These are phyloP conservation scores for Guillardia theta DNA, from an alignment of 78 protist genomes.

Conservation along the genomic window DNA sequence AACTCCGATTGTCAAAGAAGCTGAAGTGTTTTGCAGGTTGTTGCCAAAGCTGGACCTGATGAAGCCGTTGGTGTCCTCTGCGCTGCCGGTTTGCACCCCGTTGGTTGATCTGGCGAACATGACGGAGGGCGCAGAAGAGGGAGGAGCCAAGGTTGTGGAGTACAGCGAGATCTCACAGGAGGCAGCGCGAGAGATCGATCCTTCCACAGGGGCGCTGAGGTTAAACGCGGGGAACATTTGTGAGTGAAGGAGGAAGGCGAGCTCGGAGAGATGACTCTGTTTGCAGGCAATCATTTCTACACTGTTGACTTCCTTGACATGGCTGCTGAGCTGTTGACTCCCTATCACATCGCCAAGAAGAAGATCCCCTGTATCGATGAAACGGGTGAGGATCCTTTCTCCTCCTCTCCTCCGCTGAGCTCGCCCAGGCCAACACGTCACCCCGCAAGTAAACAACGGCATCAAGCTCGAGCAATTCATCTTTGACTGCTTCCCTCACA, in stretches of 20 bases:
- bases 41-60: neutral
- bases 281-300: constrained; percentile 23
- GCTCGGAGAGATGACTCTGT: too few relatives aligned
- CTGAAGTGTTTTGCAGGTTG: neutral
- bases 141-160: constrained; percentile 26
- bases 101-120: neutral
- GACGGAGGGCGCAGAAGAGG: neutral
- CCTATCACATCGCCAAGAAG: constrained; percentile 26
- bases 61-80: neutral
- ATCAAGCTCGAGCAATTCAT: constrained; percentile 24
- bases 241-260: too few relatives aligned
- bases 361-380: neutral
- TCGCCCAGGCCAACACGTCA: neutral
- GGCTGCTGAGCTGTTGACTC: neutral
- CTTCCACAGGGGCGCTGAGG: neutral
- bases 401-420: neutral
- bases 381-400: neutral
- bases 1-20: neutral
- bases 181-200: neutral
- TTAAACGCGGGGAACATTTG: constrained; percentile 22
- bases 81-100: neutral
- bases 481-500: neutral
- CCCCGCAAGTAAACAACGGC: constrained; percentile 28
- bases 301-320: neutral
- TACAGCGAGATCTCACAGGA: constrained; percentile 17